A percentile compares a stretch with the other conserved stretches of the same genome.
These are phyloP conservation scores for Penicillium angulare DNA, from an alignment of 495 filamentous ascomycete genomes.

Conservation along the genomic window DNA sequence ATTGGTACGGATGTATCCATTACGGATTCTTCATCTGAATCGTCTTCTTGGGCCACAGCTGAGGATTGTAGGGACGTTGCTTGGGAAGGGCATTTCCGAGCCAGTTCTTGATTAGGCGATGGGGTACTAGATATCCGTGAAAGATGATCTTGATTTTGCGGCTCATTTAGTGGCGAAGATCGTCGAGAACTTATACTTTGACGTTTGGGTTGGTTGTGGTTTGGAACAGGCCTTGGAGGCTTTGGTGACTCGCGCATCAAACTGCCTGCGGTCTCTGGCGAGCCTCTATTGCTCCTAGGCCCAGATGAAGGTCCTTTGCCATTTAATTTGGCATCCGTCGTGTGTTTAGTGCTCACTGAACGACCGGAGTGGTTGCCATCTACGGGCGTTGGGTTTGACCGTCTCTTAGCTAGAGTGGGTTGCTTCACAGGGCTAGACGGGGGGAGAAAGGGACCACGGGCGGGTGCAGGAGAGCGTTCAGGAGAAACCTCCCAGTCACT, in stretches of 20 bases:
- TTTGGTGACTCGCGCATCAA: too few species aligned
- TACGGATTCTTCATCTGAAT: slow-evolving; percentile 47
- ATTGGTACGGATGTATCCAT: slow-evolving; percentile 54
- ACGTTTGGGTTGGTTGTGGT: too few species aligned
- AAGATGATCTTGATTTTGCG: background rate
- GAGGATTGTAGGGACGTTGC: background rate
- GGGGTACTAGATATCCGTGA: background rate
- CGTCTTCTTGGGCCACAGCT: slow-evolving; percentile 15
- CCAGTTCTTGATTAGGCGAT: background rate
- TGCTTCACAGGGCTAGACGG: background rate
- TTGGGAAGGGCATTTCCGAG: background rate
- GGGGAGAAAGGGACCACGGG: background rate
- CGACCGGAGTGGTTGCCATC: background rate
- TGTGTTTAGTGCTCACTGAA: background rate
- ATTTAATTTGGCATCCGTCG: background rate
- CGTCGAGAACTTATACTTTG: background rate
- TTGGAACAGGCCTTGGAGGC: too few species aligned
- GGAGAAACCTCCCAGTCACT: background rate
- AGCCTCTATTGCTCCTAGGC: too few species aligned
- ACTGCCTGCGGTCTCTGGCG: too few species aligned
- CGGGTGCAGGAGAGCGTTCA: background rate
- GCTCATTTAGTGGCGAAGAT: background rate
- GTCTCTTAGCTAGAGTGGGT: background rate
- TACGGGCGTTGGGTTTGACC: background rate
- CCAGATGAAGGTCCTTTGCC: too few species aligned